Base-by-base conservation (phyloP, 2,329 filamentous ascomycete species). In the Parasarocladium wereldwijsianum region DNA sequence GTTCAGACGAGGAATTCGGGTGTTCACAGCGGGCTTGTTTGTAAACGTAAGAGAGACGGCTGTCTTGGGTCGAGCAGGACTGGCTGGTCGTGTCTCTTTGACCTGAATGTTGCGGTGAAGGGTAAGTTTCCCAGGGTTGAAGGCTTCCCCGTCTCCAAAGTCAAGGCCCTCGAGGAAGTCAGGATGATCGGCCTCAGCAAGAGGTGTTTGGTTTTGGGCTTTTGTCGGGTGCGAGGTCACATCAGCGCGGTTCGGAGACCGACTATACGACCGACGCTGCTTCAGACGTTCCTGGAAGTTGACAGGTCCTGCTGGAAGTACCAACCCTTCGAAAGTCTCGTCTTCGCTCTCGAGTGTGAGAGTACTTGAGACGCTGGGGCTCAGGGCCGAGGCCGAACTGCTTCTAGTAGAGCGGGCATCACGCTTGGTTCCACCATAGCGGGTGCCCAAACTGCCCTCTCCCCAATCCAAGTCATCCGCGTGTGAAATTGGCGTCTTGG, bases 341-440 rank as follows among this genome's bases (percentile, higher is more conserved):
- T 93, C 86, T 47, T 94, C 87, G 46, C 86, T 96, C 57, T 94
- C 90, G 8, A 73, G 70, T 2, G 85, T 93, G 42, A 93, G 75
- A 38, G 82, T 90, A 52, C 87, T 96, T 13, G 85, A 82, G 33
- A 93, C 70, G 50, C 86, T 96, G 10, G 90, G 87, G 47, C 87
- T 96, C 50, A 94, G 68, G 17, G 83, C 82, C 22, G 86, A 93
- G 20, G 78, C 74, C 12, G 84, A 87, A 1, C 85, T 93, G 57
- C 83, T 90, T 43, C 83, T 75, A 44, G 76, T 75, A 28, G 83
- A 86, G 23, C 72, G 73, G n/a, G 66, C 69, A 44, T 87, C 83
- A 43, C 83, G 74, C 39, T 75, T 70, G 10, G 84, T 93, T 25
- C 87, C 87, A 22, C 81, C 86, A 54, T 86, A 87, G 34, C 87